Conservation (phyloP, 2,329 filamentous ascomycete genomes). For the Claviceps spartinae region DNA sequence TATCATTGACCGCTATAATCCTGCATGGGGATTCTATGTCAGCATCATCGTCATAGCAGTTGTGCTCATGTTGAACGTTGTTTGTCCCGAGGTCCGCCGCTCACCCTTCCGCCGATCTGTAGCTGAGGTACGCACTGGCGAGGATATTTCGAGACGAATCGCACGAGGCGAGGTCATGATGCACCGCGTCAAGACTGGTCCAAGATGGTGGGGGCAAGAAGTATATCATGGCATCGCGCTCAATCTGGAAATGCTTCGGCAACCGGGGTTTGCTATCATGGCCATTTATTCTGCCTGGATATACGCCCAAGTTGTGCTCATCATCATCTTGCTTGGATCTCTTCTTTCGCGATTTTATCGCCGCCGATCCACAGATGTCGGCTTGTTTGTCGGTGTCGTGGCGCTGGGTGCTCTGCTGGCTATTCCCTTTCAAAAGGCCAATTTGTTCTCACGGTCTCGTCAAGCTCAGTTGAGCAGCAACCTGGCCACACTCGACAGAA, state of each 20-base stretch:
- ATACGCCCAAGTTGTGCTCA: constrained; percentile 60
- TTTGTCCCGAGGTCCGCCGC: constrained; percentile 58
- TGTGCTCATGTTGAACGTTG: constrained; percentile 54
- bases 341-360: constrained; percentile 56
- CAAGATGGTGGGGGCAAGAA: constrained; percentile 66
- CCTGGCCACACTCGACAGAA: constrained; percentile 51
- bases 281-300: constrained; percentile 66
- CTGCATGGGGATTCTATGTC: constrained; percentile 65
- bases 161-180: constrained; percentile 65
- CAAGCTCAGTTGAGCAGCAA: constrained; percentile 45
- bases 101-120: constrained; percentile 56
- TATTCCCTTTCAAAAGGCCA: constrained; percentile 61
- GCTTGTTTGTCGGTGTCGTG: constrained; percentile 50
- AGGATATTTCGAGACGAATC: constrained; percentile 41
- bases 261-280: constrained; percentile 60
- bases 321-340: constrained; percentile 59
- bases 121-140: constrained; percentile 44
- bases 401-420: constrained; percentile 56
- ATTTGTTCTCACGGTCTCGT: constrained; percentile 51
- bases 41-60: constrained; percentile 52
- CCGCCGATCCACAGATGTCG: constrained; percentile 50
- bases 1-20: constrained; percentile 50
- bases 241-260: constrained; percentile 55
- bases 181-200: constrained; percentile 57
- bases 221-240: constrained; percentile 56